Base-by-base conservation (phyloP, 164 flowering plant genomes). In the Magnolia kwangsiensis region DNA sequence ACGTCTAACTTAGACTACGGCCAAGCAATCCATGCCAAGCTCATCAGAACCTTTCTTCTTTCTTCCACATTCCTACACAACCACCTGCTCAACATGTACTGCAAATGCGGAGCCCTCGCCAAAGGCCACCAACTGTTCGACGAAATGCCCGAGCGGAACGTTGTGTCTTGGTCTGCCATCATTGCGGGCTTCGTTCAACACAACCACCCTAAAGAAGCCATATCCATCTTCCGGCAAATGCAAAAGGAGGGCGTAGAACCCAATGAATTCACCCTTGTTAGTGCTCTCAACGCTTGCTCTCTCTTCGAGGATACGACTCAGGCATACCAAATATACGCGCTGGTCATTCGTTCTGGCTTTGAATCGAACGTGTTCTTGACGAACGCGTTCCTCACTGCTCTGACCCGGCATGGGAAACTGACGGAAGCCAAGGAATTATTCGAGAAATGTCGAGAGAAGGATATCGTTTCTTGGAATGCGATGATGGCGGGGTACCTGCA, bases 381-480 rank as follows among this genome's bases (percentile, higher is more conserved):
- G 20, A 93, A 93, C 78, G 87, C 91, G 3, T 88, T 90, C 67
- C 73, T 90, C 50, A 86, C 94, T 2, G 84, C 88, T 18, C 73
- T 92, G 69, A 80, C 89, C 49, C 79, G 93, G 73, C 86, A 83
- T 61, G 87, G 82, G 20, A 77, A 77, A 45, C 63, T 89, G 51
- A 77, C 0, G 0, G 91, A 88, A 61, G 96, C 94, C 0, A 18
- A 77, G 67, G 80, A 80, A 50, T 80, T 87, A 20, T 93, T 92
- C 51, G 86, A 87, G 71, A 75, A 74, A 24, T 84, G 83, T 23
- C 20, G 23, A 1, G 51, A 51, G 50, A 91, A 79, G 66, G 98
- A 93, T 78, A 77, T 83, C 31, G 92, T 93, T 65, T 83, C 95
- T 4, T 90, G 96, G 97, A 93, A 93, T 80, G 86, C 92, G 0